Evolutionary conservation across 73 alveolate genomes (phyloP).

Genomic region (Paramecium sonneborni): DNA sequence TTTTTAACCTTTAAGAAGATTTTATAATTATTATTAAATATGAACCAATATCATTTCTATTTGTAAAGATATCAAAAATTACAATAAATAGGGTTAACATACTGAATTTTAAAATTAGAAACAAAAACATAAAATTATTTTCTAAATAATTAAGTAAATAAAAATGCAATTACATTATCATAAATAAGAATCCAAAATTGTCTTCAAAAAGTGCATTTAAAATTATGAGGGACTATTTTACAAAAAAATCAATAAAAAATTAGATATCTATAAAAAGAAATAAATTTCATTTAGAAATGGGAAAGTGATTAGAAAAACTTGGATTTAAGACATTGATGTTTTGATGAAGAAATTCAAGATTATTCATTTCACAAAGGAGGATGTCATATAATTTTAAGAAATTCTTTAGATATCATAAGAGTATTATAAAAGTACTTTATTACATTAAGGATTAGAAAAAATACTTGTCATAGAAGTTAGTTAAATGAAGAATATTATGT

Average conservation of each 20-base stretch:
- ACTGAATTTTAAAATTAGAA: no score
- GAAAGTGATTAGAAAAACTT: neutral
- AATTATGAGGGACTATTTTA: neutral
- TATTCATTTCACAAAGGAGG: neutral
- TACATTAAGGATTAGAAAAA: conserved; percentile 1
- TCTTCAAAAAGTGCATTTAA: neutral
- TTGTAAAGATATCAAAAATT: no score
- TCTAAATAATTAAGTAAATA: neutral
- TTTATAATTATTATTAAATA: no score
- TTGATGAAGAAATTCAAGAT: neutral
- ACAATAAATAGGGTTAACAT: no score
- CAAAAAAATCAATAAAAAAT: neutral
- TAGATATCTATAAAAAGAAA: neutral
- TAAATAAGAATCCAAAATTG: neutral
- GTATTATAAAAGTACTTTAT: neutral
- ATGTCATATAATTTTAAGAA: neutral
- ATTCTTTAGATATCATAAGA: neutral
- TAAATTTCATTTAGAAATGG: neutral
- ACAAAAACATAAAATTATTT: no score
- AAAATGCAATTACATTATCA: neutral
- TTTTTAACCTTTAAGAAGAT: no score
- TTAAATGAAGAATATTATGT: neutral
- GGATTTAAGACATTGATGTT: neutral
- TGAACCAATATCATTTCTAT: no score
- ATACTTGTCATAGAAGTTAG: neutral